Evolutionary conservation across 2,329 filamentous ascomycete species (phyloP), one percentile per base, ranked within the genome.

Genomic region (Alternaria gansuensis): DNA sequence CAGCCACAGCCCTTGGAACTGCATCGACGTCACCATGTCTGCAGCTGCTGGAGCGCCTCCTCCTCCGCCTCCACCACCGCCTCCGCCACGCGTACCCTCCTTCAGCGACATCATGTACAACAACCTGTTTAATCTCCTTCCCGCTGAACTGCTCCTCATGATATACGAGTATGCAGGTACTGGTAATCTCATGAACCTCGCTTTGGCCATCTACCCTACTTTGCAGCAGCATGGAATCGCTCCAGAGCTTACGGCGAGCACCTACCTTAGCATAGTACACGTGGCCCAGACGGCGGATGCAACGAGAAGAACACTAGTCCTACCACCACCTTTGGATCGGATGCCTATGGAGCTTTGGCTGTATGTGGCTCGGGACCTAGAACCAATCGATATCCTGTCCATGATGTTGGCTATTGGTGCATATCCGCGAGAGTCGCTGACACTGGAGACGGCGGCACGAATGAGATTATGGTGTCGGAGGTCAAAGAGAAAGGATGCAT

Each of bases 141-240:
- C 82, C 3, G 70, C 77, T 2, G 82, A 84, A 66, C 75, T 84
- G 2, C 72, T 83, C 17, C 71, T 83, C 21, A 74, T 78, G 40
- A 81, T 84, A 14, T 74, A 82, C 57, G 66, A 78, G 17, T 74
- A 75, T 21, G 71, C 83, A 5, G 68, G 74, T 24, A 70, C 77
- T 5, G 71, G 77, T 8, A 72, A 79, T 6, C 80, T 80, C 54
- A 76, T 82, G 66, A 79, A 77, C 33, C 78, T 84, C 49, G 79
- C 79, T 3, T 76, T 84, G 33, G 81, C 80, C 46, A 75, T 79
- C 40, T 83, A 82, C 61, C 78, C 78, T 5, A 71, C 79, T 3
- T 71, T 84, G 6, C 73, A 75, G 50, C 69, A 70, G 13, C 76
- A 78, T 44, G 75, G 69, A 31, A 62, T 77, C 4, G 68, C 69